A percentile compares a stretch with the other conserved stretches of the same genome.
phyloP scores from a whole-genome alignment of 441 rosid genomes.

The Populus hybrid region DNA sequence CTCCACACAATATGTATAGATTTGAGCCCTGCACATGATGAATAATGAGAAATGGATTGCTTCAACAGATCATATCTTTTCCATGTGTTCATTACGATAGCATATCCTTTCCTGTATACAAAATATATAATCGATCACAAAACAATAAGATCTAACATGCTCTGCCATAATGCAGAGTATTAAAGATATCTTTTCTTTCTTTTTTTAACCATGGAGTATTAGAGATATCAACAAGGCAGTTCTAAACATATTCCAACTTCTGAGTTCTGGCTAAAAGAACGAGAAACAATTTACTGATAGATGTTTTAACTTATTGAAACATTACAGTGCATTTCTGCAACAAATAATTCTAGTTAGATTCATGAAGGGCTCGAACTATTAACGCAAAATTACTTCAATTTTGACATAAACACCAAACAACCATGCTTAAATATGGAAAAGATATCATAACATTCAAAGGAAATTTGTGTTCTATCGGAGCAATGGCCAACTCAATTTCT shows the following conservation, averaged over 20 bases:
- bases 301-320: background rate
- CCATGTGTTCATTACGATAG: slow-evolving; percentile 89
- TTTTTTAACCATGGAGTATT: background rate
- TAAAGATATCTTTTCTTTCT: too few relatives aligned
- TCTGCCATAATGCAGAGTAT: background rate
- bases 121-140: background rate
- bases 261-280: background rate
- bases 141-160: background rate
- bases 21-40: slow-evolving; percentile 63
- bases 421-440: background rate
- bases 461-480: background rate
- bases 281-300: background rate
- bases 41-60: slow-evolving; percentile 78
- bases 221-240: background rate
- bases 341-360: background rate
- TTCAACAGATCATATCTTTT: slow-evolving; percentile 85
- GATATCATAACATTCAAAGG: background rate
- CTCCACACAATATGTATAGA: slow-evolving; percentile 94
- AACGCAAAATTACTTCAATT: background rate
- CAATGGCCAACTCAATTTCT: background rate
- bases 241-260: background rate
- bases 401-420: background rate
- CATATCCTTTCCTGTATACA: slow-evolving; percentile 63
- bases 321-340: background rate
- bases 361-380: background rate